These are phyloP conservation scores for Rostrohypoxylon terebratum DNA, from an alignment of 495 filamentous ascomycete genomes.

Conservation along the genomic window DNA sequence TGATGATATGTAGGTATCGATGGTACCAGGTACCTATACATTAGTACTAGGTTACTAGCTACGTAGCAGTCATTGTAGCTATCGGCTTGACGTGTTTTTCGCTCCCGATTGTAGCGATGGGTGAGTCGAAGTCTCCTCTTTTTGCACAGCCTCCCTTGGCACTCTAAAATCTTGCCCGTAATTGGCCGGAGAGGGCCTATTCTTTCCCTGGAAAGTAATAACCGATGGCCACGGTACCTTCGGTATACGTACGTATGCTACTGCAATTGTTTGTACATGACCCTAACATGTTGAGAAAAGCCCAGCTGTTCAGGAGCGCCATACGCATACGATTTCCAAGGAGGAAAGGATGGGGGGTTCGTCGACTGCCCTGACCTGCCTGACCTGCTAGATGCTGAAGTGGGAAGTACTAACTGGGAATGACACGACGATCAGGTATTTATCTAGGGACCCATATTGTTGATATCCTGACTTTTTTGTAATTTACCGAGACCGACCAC, in stretches of 20 bases:
- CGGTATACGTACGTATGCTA: conserved; percentile 22
- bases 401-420: background rate
- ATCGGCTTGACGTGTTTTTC: background rate
- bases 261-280: conserved; percentile 5
- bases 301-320: background rate
- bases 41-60: too few species aligned
- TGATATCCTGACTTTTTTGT: conserved; percentile 16
- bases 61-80: too few species aligned
- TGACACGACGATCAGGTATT: conserved; percentile 27
- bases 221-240: conserved; percentile 27
- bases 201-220: conserved; percentile 37
- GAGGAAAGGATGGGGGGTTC: background rate
- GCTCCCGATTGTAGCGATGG: background rate
- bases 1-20: too few species aligned
- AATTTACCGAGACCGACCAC: conserved; percentile 43
- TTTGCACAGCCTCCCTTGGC: conserved; percentile 42
- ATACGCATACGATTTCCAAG: background rate
- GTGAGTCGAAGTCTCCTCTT: background rate
- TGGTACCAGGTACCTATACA: background rate
- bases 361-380: background rate
- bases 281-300: background rate
- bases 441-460: conserved; percentile 4
- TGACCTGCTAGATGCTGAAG: conserved; percentile 7
- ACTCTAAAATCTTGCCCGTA: conserved; percentile 4
- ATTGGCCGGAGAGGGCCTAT: conserved; percentile 34